Percentiles rank a stretch among this genome's conserved stretches.
These are phyloP conservation scores for Trifolium pratense DNA, from an alignment of 306 rosid species.

Conservation along the genomic window DNA sequence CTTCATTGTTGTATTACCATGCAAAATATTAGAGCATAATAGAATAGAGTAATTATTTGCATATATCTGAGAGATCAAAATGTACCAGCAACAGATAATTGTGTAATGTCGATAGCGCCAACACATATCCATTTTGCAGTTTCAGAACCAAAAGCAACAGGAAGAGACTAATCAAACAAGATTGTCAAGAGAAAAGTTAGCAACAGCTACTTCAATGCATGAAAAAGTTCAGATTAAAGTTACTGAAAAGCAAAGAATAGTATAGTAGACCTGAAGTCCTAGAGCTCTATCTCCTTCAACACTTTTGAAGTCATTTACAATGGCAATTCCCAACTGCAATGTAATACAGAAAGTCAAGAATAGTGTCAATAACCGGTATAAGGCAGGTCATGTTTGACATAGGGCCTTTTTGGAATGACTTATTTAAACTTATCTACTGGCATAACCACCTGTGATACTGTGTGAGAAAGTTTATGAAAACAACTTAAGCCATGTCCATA, in stretches of 20 bases:
- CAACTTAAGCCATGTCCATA: neutral
- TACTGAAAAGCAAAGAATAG: constrained; percentile 9
- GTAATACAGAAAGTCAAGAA: constrained; percentile 23
- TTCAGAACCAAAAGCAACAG: constrained; percentile 96
- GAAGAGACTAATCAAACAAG: constrained; percentile 78
- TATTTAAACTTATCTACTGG: neutral
- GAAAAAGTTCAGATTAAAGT: constrained; percentile 12
- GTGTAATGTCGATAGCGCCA: constrained; percentile 95
- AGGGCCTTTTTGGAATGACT: neutral
- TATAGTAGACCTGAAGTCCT: constrained; percentile 84
- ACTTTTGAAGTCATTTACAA: constrained; percentile 98
- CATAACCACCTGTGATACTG: neutral
- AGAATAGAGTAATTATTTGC: neutral
- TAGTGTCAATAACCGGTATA: constrained; percentile 2
- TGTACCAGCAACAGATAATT: constrained; percentile 83
- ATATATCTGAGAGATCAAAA: constrained; percentile 31
- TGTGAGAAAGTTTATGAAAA: neutral
- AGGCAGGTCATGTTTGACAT: constrained; percentile 1
- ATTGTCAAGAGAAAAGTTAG: constrained; percentile 44
- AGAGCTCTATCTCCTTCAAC: constrained; percentile 95
- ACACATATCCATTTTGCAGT: constrained; percentile 99
- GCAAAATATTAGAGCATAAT: neutral
- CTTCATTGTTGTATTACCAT: neutral
- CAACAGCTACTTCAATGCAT: constrained; percentile 20
- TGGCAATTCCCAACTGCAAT: constrained; percentile 90